Base-by-base conservation (phyloP, 768 basidiomycete species). In the Dioszegia hungarica region DNA sequence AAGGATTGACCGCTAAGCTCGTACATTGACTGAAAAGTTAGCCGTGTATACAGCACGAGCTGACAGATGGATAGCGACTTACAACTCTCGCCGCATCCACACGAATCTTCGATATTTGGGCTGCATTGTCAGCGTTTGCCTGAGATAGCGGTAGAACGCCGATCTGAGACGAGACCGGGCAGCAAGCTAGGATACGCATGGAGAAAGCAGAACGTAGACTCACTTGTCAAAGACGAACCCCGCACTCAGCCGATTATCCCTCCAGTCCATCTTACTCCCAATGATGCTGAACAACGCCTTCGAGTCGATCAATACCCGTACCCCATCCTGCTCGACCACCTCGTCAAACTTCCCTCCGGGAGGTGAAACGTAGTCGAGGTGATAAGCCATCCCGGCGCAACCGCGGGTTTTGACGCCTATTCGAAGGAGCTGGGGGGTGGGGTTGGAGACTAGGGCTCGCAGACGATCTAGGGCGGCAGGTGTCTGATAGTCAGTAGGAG, bases 201-300 rank as follows among this genome's bases (percentile, higher is more conserved):
- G n/a, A n/a, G n/a, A n/a, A 43, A 17, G 3, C 28, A 11, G 9
- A 20, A 9, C 12, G n/a, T 5, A 25, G 9, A 66, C 68, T 66
- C 58, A 70, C 68, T 72, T 72, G 46, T 72, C 70, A 61, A 72
- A 72, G 1, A 72, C 62, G 49, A 72, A 72, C 0, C 70, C 70
- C 36, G 67, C 67, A 55, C 90, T 93, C 39, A 99, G 78, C 29
- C 84, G 77, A 74, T 94, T 91, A 79, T 98, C 95, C 58, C 85
- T 82, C 95, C 95, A 99, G 73, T 94, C 91, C 95, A 99, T 99
- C 81, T 89, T 89, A 76, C 90, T 94, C 47, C 95, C 95, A 59
- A 99, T 95, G 65, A 99, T 95, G 57, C 89, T 91, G 75, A 99
- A 98, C 62, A 99, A 78, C 24, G 95, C 95, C 77, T 93, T 97